Evolutionary conservation across 371 early-diverging fungal species (phyloP).

Genomic region (Mucor piriformis): DNA sequence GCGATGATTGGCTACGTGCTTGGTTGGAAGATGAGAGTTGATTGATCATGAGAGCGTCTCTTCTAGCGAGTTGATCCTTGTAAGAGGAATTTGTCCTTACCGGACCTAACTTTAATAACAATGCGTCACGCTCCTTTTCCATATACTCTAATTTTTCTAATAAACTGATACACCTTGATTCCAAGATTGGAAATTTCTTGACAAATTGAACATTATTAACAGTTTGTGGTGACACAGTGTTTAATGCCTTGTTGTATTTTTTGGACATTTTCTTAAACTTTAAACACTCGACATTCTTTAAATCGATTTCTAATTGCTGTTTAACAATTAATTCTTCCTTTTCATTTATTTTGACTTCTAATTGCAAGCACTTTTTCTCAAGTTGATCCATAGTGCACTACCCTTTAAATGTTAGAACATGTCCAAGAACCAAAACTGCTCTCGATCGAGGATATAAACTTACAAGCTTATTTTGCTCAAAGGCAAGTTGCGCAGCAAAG

Average conservation of each 20-base stretch:
- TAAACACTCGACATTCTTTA: not conserved
- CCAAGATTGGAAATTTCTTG: not conserved
- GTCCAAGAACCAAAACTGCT: no score
- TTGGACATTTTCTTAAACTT: not conserved
- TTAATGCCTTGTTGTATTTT: not conserved
- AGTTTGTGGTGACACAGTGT: not conserved
- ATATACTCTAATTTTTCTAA: not conserved
- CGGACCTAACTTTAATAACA: not conserved
- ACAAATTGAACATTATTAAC: not conserved
- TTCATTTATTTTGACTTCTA: not conserved
- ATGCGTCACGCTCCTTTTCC: not conserved
- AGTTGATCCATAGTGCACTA: no score
- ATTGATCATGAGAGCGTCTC: no score
- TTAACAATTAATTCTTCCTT: not conserved
- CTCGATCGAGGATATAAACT: no score
- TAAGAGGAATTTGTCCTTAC: not conserved
- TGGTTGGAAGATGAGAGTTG: no score
- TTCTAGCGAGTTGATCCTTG: no score
- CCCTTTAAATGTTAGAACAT: no score
- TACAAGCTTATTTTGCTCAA: no score
- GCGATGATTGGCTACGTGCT: no score
- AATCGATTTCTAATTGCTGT: not conserved
- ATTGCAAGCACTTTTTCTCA: no score
- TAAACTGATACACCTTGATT: not conserved
- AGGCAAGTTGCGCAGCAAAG: no score